Base-by-base conservation (phyloP, 2,329 filamentous ascomycete species). In the Bipolaris sorokiniana region DNA sequence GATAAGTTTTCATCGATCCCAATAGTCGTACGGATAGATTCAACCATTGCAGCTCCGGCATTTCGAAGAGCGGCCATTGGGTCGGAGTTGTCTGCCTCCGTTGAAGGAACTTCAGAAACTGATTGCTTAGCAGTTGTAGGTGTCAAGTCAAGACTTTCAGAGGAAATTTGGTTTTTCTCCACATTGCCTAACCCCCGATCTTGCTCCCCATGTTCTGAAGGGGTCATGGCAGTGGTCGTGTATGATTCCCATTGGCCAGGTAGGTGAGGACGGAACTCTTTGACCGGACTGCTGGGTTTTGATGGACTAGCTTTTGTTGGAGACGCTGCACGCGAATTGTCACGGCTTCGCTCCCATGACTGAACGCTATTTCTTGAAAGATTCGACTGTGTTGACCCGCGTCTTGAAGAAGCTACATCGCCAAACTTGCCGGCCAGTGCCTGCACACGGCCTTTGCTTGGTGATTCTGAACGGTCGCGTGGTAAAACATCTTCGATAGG, bases 241-340 rank as follows among this genome's bases (percentile, higher is more conserved):
- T 77, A 81, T 31, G 82, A 84, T 50, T 83, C 78, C 83, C 82
- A 84, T 50, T 80, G 80, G 20, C 83, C 83, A 37, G 83, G 83
- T 31, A 84, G 67, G 51, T 81, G 76, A 13, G 83, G 83, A 51
- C 79, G 76, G 63, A 84, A 85, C n/a, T 70, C 67, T 44, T 68
- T 70, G 23, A 61, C 63, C 5, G 67, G 64, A 47, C 62, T 70
- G 58, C 79, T 82, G 15, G 76, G 77, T 40, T 72, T 72, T 20
- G 61, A 61, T 11, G 69, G 65, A 18, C 56, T 67, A 4, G 37
- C 58, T 54, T 75, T 74, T 1, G 65, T 69, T 5, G 71, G 73
- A 34, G 72, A 75, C 9, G 69, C 58, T 22, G 74, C 67, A 18
- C 68, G 69, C 13, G 77, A 74, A 31, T 75, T 73, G 7, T 78